These are phyloP conservation scores for Panicum hallii DNA, from an alignment of 202 grass and related monocot genomes.

Conservation along the genomic window DNA sequence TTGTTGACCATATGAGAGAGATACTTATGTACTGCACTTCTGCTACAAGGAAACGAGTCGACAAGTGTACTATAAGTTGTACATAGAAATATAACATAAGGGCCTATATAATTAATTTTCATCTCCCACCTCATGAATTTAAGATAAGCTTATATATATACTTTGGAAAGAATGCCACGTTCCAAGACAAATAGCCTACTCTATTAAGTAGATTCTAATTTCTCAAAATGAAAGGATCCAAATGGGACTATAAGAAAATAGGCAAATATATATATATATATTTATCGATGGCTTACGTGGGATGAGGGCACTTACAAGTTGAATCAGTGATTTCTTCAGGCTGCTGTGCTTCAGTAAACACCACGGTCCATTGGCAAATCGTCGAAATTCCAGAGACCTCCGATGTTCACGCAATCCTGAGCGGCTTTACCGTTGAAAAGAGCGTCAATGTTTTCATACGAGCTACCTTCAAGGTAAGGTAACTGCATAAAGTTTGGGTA, in stretches of 20 bases:
- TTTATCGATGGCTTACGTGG: neutral
- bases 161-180: too few relatives aligned
- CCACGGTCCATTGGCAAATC: conserved; percentile 35
- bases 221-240: too few relatives aligned
- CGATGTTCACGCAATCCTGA: conserved; percentile 44
- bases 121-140: too few relatives aligned
- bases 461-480: conserved; percentile 15
- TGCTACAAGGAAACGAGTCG: too few relatives aligned
- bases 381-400: conserved; percentile 70
- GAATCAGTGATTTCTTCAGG: neutral
- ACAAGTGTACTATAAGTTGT: too few relatives aligned
- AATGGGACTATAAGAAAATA: neutral
- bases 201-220: too few relatives aligned
- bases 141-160: too few relatives aligned
- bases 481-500: conserved; percentile 36
- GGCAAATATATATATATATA: neutral
- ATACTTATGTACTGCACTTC: too few relatives aligned
- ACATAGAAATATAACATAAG: too few relatives aligned
- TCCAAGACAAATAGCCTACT: too few relatives aligned
- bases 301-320: neutral
- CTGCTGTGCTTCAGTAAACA: neutral
- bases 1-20: too few relatives aligned
- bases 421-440: neutral
- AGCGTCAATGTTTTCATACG: conserved; percentile 37
- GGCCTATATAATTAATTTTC: too few relatives aligned